These are phyloP conservation scores for Nannizzia gypsea DNA, from an alignment of 2,329 filamentous ascomycete genomes.

Conservation along the genomic window DNA sequence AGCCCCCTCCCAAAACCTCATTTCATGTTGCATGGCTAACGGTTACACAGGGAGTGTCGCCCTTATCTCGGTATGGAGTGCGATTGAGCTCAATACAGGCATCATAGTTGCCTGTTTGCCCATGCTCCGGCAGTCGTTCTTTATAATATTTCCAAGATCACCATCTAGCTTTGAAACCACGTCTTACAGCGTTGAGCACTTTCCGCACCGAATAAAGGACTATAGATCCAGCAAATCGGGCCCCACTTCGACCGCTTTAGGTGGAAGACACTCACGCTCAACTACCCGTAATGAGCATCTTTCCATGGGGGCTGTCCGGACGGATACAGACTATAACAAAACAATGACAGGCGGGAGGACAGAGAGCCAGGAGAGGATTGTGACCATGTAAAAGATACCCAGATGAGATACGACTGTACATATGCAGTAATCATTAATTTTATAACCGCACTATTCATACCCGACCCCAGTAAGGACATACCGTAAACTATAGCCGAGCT, in stretches of 20 bases:
- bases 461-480: too few relatives aligned
- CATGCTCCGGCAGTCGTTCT: slow-evolving; percentile 25
- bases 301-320: not conserved
- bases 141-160: slow-evolving; percentile 14
- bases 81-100: slow-evolving; percentile 27
- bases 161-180: not conserved
- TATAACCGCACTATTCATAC: not conserved
- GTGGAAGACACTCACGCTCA: not conserved
- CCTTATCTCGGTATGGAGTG: slow-evolving; percentile 27
- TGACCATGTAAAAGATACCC: not conserved
- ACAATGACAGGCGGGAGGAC: not conserved
- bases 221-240: not conserved
- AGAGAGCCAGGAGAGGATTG: not conserved
- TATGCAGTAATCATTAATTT: not conserved
- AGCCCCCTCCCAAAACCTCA: not conserved
- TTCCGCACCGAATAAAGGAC: not conserved
- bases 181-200: not conserved
- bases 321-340: not conserved
- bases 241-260: not conserved
- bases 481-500: too few relatives aligned
- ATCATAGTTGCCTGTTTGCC: slow-evolving; percentile 32
- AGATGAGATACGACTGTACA: not conserved
- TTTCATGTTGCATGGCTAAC: slow-evolving; percentile 1
- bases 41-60: slow-evolving; percentile 19
- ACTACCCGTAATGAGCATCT: not conserved